phyloP scores from a whole-genome alignment of 2,329 filamentous ascomycete genomes.

The Ophidiomyces ophidiicola region DNA sequence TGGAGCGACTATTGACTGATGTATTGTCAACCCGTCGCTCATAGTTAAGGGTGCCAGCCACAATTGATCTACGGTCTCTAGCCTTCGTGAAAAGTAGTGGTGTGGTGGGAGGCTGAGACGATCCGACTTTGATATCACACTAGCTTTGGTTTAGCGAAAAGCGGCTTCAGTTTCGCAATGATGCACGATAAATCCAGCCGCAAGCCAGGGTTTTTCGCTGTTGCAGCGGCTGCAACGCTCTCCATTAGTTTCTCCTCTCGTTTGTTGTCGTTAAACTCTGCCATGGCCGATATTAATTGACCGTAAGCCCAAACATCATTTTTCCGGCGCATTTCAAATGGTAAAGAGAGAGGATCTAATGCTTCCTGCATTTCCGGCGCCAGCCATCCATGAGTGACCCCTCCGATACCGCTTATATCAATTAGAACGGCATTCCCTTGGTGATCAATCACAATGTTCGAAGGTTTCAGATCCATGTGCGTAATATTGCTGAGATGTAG shows the following conservation, averaged over 20 bases:
- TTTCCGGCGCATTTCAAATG: conserved; percentile 6
- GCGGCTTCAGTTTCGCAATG: conserved; percentile 1
- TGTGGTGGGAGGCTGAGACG: neutral
- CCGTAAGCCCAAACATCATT: conserved; percentile 9
- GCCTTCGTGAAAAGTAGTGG: neutral
- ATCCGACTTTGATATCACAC: neutral
- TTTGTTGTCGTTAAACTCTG: neutral
- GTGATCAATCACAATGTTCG: conserved; percentile 17
- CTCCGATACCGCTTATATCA: conserved; percentile 17
- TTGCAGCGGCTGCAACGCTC: neutral
- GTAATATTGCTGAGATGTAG: conserved; percentile 12
- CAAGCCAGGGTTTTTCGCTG: neutral
- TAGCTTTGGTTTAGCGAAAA: neutral
- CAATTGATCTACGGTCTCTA: neutral
- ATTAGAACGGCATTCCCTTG: conserved; percentile 17
- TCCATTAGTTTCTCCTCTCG: conserved; percentile 3
- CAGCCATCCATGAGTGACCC: conserved; percentile 14
- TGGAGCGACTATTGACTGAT: conserved; percentile 1
- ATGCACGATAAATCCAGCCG: conserved; percentile 1
- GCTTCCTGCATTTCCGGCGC: conserved; percentile 15
- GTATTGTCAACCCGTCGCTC: neutral
- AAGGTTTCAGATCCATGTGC: conserved; percentile 18
- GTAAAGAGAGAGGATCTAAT: conserved; percentile 1
- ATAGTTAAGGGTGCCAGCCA: neutral
- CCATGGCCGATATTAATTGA: conserved; percentile 3